Conservation (phyloP, 257 asterid species). For the Cinchona pubescens region DNA sequence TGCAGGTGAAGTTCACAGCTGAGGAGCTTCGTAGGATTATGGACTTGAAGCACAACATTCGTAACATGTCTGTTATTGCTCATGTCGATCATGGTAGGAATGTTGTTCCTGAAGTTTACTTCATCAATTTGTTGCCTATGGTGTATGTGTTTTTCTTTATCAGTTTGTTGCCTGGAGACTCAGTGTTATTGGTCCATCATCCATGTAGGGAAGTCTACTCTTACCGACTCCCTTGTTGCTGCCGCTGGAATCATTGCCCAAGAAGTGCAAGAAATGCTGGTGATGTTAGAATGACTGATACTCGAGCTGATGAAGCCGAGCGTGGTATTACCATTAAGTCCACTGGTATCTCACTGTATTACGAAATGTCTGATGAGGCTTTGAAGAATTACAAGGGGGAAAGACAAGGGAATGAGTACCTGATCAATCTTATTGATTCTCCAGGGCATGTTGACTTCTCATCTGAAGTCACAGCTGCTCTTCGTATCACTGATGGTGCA, state of each 20-base stretch:
- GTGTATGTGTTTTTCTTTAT: too few species aligned
- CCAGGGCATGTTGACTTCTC: slow-evolving; percentile 51
- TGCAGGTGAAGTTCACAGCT: slow-evolving; percentile 50
- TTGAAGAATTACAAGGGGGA: slow-evolving; percentile 34
- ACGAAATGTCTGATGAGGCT: slow-evolving; percentile 37
- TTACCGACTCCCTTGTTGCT: slow-evolving; percentile 44
- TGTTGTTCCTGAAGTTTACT: neutral
- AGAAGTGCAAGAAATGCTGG: slow-evolving; percentile 52
- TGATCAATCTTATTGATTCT: slow-evolving; percentile 44
- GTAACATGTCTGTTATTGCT: slow-evolving; percentile 49
- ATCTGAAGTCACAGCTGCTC: slow-evolving; percentile 50
- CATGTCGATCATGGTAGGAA: slow-evolving; percentile 44
- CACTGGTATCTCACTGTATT: slow-evolving; percentile 44
- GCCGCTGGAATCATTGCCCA: slow-evolving; percentile 52
- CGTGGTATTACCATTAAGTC: slow-evolving; percentile 50
- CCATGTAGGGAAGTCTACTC: slow-evolving; percentile 50
- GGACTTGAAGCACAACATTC: slow-evolving; percentile 43
- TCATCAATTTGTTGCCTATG: too few species aligned
- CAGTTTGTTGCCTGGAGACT: too few species aligned
- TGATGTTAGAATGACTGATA: slow-evolving; percentile 47
- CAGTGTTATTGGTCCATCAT: too few species aligned
- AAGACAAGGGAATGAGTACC: slow-evolving; percentile 42
- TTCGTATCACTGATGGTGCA: slow-evolving; percentile 50
- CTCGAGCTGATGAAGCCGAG: slow-evolving; percentile 49
- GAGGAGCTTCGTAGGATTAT: slow-evolving; percentile 41